Base-by-base conservation (phyloP, 495 filamentous ascomycete species). In the Aspergillus coremiiformis region DNA sequence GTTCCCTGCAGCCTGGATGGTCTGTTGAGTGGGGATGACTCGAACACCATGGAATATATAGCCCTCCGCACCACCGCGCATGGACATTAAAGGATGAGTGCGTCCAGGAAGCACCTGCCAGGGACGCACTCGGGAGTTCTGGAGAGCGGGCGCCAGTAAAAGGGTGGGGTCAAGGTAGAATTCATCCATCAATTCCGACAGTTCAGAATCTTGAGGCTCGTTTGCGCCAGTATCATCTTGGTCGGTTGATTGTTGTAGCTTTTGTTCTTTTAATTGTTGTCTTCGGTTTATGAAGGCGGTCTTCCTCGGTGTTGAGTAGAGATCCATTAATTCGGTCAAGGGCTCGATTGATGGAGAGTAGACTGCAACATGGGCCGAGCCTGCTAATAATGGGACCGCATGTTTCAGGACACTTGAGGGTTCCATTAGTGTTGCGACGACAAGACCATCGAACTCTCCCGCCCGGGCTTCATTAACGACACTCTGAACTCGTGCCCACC, bases 41-140 rank as follows among this genome's bases (percentile, higher is more conserved):
- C 83, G 81, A 54, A 84, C 86, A 5, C 73, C 94, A 53, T 87
- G 88, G 60, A 96, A 93, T 17, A 98, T 67, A 66, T 86, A 97
- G 4, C 93, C 93, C 67, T 97, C 90, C 0, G 90, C 82, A 0
- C 93, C 92, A 23, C 93, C 93, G 19, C 81, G 78, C 44, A 81
- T 78, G 39, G 87, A 93, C 93, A 98, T 98, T 30, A 91, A 59
- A 15, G 93, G 93, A 70, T 98, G 93, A 49, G 93, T 96, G 43
- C 93, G 74, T 3, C 90, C 89, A 0, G 93, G 94, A 24, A 97
- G 69, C 1, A 95, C 90, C 72, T 98, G 93, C 86, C 87, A 97
- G 24, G 76, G 73, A 45, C 87, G 78, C 15, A 83, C 81, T 11
- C 86, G 76, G 11, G 81, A 82, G 7, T 82, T 89, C 63, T 97